Evolutionary conservation across 345 rosid species (phyloP).

Genomic region (Populus simonii): DNA sequence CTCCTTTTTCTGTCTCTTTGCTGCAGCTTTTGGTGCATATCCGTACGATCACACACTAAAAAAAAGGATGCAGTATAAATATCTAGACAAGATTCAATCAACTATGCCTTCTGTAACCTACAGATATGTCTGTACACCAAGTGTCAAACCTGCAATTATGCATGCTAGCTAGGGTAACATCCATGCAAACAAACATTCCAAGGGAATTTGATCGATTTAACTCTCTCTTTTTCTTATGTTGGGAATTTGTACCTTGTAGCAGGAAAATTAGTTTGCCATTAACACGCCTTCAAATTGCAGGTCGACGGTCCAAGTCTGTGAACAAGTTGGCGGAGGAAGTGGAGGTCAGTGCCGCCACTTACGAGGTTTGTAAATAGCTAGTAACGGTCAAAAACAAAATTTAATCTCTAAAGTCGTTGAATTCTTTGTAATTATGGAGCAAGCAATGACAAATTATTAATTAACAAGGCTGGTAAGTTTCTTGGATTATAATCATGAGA

Average conservation of each 20-base stretch:
- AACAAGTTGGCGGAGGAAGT: conserved; percentile 20
- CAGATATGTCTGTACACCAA: too few relatives aligned
- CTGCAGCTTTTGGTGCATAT: conserved; percentile 16
- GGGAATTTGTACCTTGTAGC: not conserved
- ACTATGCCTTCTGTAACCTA: not conserved
- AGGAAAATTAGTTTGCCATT: not conserved
- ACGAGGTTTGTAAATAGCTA: conserved; percentile 30
- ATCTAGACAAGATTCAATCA: not conserved
- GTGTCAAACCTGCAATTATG: too few relatives aligned
- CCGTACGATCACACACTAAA: not conserved
- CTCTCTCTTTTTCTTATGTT: not conserved
- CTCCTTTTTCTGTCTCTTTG: not conserved
- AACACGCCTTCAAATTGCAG: conserved; percentile 30
- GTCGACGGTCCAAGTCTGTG: conserved; percentile 35
- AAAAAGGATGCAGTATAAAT: not conserved
- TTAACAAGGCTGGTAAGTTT: not conserved
- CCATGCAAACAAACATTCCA: too few relatives aligned
- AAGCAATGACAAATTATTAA: too few relatives aligned
- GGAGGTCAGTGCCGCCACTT: conserved; percentile 16
- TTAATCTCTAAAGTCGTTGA: too few relatives aligned
- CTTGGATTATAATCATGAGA: not conserved
- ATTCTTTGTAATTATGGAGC: too few relatives aligned
- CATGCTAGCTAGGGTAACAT: too few relatives aligned
- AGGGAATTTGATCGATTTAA: not conserved
- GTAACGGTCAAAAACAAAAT: too few relatives aligned